phyloP scores from a whole-genome alignment of 192 early-diverging fungal genomes.

The Backusella tuberculispora region DNA sequence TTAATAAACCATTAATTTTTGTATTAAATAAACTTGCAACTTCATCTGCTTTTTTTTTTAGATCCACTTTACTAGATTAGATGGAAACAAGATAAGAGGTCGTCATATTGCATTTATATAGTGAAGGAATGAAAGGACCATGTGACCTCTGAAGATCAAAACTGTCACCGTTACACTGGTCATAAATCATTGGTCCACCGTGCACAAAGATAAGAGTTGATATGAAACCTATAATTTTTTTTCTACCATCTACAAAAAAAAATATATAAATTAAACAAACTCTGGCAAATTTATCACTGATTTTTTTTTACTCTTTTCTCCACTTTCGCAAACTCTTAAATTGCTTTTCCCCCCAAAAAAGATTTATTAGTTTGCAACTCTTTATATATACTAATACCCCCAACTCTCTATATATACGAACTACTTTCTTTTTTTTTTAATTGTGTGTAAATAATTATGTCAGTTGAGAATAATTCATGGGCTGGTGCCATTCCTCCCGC shows the following conservation, averaged over 20 bases:
- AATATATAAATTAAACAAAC: constrained; percentile 18
- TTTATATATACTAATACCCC: constrained; percentile 13
- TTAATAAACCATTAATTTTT: not conserved
- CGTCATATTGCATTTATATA: constrained; percentile 4
- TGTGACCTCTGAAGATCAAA: constrained; percentile 12
- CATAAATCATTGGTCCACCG: constrained; percentile 21
- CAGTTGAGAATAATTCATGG: constrained; percentile 63
- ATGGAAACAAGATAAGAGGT: not conserved
- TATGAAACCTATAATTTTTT: constrained; percentile 27
- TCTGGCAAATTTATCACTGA: not conserved
- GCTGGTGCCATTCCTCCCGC: constrained; percentile 82
- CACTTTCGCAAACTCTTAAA: constrained; percentile 11
- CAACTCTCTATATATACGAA: constrained; percentile 13
- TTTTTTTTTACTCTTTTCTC: constrained; percentile 22
- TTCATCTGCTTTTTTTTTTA: not conserved
- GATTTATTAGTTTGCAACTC: constrained; percentile 7
- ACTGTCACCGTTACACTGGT: constrained; percentile 13
- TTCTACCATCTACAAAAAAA: constrained; percentile 5
- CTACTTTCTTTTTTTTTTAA: not conserved
- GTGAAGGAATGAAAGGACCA: constrained; percentile 10
- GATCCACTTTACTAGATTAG: not conserved
- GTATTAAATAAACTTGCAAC: not conserved
- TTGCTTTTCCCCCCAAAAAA: constrained; percentile 20
- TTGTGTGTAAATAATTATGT: constrained; percentile 11
- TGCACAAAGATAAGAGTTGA: constrained; percentile 31